Conservation (phyloP, 1,284 basidiomycete species). For the Sporisorium sorghi region DNA sequence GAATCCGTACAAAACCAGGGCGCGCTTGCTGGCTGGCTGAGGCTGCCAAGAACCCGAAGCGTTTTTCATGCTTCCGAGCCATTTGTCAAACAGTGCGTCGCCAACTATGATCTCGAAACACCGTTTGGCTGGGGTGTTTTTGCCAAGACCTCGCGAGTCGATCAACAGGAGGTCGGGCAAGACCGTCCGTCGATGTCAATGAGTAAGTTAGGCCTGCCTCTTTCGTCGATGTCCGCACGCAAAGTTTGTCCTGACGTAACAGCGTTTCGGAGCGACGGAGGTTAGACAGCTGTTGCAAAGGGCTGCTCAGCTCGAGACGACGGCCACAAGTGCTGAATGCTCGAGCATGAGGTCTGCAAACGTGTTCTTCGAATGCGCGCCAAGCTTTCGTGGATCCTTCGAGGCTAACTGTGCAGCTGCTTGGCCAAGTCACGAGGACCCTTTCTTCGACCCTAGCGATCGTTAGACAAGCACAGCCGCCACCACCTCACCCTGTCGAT, state of each 20-base stretch:
- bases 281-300: not conserved
- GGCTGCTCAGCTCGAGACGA: no score
- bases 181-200: no score
- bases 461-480: not conserved
- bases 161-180: no score
- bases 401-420: not conserved
- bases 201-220: not conserved
- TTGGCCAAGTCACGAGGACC: not conserved
- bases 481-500: slow-evolving; percentile 4
- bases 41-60: not conserved
- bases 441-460: not conserved
- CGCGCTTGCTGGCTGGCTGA: not conserved
- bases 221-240: not conserved
- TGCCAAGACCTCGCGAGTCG: slow-evolving; percentile 13
- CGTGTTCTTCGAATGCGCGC: not conserved
- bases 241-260: not conserved
- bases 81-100: slow-evolving; percentile 31
- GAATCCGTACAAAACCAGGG: not conserved
- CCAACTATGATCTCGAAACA: no score
- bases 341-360: not conserved
- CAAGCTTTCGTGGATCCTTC: not conserved
- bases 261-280: no score
- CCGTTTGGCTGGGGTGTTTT: no score
- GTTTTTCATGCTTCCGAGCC: not conserved
- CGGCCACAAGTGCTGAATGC: no score